A percentile compares a stretch with the other conserved stretches of the same genome.
Conservation (phyloP, 306 rosid species). For the Lathyrus tuberosus region DNA sequence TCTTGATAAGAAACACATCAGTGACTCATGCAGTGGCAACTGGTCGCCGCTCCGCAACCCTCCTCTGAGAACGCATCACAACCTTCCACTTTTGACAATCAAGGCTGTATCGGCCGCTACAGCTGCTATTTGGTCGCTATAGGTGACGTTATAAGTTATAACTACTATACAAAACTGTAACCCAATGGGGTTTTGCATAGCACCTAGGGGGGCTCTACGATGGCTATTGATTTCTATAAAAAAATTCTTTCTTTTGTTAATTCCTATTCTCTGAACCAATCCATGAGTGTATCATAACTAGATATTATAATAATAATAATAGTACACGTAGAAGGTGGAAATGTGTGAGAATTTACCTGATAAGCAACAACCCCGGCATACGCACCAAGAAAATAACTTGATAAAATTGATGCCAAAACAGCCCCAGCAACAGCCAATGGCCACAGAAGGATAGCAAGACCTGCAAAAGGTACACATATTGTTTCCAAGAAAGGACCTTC, state of each 20-base stretch:
- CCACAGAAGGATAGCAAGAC: constrained; percentile 94
- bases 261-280: constrained; percentile 19
- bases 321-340: constrained; percentile 6
- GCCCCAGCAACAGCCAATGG: constrained; percentile 92
- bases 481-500: constrained; percentile 99
- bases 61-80: not conserved
- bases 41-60: not conserved
- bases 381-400: constrained; percentile 81
- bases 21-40: not conserved
- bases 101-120: not conserved
- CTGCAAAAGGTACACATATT: constrained; percentile 96
- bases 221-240: not conserved
- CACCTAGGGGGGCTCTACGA: not conserved
- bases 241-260: not conserved
- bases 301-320: constrained; percentile 19
- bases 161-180: not conserved
- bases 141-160: not conserved
- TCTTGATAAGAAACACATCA: not conserved
- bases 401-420: constrained; percentile 63
- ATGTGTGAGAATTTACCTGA: constrained; percentile 60
- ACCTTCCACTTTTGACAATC: not conserved
- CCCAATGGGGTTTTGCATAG: not conserved
- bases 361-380: constrained; percentile 82
- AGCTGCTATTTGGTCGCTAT: not conserved
- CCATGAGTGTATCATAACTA: constrained; percentile 21